A percentile compares a stretch with the other conserved stretches of the same genome.
Conservation (phyloP, 1,284 basidiomycete species). For the Moesziomyces antarcticus region DNA sequence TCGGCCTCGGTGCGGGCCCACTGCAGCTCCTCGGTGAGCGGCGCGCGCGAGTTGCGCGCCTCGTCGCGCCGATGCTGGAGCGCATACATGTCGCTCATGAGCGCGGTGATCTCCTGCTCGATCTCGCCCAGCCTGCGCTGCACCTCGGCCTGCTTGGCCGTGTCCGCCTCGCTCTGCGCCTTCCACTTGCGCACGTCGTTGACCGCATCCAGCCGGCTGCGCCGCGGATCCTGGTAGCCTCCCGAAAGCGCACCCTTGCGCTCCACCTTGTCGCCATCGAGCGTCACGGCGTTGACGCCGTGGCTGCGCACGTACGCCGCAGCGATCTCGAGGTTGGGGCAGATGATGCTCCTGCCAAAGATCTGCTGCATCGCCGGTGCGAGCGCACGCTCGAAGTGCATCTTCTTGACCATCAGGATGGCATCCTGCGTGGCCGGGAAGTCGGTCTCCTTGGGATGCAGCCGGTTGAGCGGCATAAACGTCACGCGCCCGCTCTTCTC, state of each 20-base stretch:
- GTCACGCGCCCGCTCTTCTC: conserved; percentile 94
- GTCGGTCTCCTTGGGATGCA: conserved; percentile 77
- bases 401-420: conserved; percentile 80
- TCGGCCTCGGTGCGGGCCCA: conserved; percentile 79
- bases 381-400: conserved; percentile 79
- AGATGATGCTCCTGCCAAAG: conserved; percentile 97
- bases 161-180: conserved; percentile 77
- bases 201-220: conserved; percentile 89
- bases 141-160: conserved; percentile 77
- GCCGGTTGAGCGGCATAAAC: conserved; percentile 98
- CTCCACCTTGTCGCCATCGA: conserved; percentile 97
- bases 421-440: conserved; percentile 82
- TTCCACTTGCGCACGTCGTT: conserved; percentile 83
- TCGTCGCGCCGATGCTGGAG: conserved; percentile 78
- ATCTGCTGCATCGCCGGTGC: conserved; percentile 93
- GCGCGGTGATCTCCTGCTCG: conserved; percentile 87
- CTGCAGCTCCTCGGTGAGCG: conserved; percentile 76
- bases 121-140: conserved; percentile 77
- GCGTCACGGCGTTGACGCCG: conserved; percentile 93
- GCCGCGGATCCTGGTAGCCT: conserved; percentile 91
- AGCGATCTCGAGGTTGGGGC: conserved; percentile 88
- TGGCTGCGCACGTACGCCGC: conserved; percentile 94
- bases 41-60: conserved; percentile 77
- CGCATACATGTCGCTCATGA: conserved; percentile 80
- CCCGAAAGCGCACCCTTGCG: conserved; percentile 94